Evolutionary conservation across 768 basidiomycete species (phyloP).

Genomic region (Lactarius hengduanensis): DNA sequence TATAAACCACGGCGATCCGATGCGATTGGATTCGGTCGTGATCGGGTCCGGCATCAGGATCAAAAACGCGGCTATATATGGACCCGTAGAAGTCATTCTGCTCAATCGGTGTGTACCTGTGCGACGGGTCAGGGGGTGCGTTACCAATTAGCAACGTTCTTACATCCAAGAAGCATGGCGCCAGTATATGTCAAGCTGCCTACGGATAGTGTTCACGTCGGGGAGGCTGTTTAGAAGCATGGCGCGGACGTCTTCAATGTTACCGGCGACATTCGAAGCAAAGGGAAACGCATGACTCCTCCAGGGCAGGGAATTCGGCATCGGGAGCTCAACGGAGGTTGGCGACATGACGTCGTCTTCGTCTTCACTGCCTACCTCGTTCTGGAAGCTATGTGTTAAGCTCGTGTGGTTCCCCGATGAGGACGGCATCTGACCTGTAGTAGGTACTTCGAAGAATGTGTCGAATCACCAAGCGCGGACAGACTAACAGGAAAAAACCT

Average conservation of each 20-base stretch:
- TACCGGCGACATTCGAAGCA: constrained; percentile 41
- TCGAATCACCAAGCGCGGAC: constrained; percentile 16
- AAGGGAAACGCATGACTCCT: constrained; percentile 61
- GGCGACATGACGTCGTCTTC: constrained; percentile 44
- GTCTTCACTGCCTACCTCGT: constrained; percentile 57
- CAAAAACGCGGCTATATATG: constrained; percentile 55
- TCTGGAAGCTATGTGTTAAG: constrained; percentile 38
- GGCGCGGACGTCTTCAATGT: constrained; percentile 44
- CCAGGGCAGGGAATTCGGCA: constrained; percentile 58
- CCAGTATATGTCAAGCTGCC: constrained; percentile 54
- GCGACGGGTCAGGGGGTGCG: constrained; percentile 5
- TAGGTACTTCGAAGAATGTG: constrained; percentile 48
- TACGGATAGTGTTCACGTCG: constrained; percentile 34
- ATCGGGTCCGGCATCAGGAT: constrained; percentile 39
- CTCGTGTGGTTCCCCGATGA: constrained; percentile 15
- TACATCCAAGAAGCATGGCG: constrained; percentile 73
- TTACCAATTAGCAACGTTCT: constrained; percentile 33
- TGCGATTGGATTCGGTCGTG: constrained; percentile 48
- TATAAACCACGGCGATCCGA: constrained; percentile 56
- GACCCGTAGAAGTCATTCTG: constrained; percentile 54
- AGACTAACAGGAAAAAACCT: constrained; percentile 32
- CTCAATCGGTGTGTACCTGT: constrained; percentile 66
- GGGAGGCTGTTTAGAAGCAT: constrained; percentile 51
- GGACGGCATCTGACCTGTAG: constrained; percentile 49
- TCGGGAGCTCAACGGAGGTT: constrained; percentile 39